Conservation (phyloP, 768 basidiomycete species). For the Dentipellis sp. region DNA sequence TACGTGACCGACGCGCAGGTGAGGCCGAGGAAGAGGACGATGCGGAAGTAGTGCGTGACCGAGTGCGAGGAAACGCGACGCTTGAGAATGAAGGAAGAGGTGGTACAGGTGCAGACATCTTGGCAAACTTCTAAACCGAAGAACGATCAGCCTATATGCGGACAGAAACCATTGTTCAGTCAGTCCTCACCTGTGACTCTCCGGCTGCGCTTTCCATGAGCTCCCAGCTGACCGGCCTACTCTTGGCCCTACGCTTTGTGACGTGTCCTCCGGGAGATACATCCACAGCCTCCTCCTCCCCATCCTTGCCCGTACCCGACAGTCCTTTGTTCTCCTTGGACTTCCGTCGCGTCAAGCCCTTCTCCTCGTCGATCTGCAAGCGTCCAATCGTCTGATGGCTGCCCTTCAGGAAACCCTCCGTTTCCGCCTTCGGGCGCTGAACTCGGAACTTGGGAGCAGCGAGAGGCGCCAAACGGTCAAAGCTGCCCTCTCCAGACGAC, state of each 20-base stretch:
- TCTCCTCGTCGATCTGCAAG: constrained; percentile 11
- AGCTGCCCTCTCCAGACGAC: constrained; percentile 6
- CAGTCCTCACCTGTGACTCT: constrained; percentile 17
- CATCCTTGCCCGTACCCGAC: constrained; percentile 32
- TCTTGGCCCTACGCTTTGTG: constrained; percentile 64
- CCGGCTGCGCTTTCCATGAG: constrained; percentile 28
- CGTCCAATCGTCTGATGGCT: constrained; percentile 15
- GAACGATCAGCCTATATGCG: neutral
- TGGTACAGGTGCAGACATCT: neutral
- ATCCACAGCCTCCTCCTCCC: constrained; percentile 52
- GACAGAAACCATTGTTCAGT: neutral
- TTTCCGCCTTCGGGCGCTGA: constrained; percentile 2
- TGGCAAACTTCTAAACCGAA: constrained; percentile 6
- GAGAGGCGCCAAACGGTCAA: constrained; percentile 16
- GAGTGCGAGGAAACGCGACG: constrained; percentile 13
- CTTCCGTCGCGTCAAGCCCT: constrained; percentile 1
- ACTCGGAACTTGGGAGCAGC: constrained; percentile 14
- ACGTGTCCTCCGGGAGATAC: constrained; percentile 74
- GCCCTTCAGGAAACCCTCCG: constrained; percentile 11
- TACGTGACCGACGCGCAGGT: constrained; percentile 11
- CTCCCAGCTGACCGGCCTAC: constrained; percentile 61
- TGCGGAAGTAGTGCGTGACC: constrained; percentile 6
- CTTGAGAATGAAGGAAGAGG: constrained; percentile 7
- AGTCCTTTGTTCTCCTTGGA: neutral
- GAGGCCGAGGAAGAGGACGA: constrained; percentile 9